Evolutionary conservation across 1,139 yeast genomes (phyloP).

Genomic region (Geotrichum siamense): DNA sequence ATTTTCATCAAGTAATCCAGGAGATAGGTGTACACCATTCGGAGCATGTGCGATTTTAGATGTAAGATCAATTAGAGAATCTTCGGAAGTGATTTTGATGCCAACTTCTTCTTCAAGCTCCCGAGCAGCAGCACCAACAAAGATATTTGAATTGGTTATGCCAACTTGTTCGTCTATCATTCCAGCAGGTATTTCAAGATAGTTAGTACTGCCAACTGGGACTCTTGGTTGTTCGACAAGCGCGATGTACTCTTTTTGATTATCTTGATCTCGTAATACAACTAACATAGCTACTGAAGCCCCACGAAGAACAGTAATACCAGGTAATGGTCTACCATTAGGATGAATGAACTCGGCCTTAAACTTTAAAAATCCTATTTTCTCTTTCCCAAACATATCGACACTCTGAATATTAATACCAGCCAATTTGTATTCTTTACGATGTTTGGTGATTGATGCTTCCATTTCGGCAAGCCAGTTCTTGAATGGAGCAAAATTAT

Average conservation of each 20-base stretch:
- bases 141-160: conserved; percentile 8
- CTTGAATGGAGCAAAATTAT: conserved; percentile 20
- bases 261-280: conserved; percentile 12
- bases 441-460: not conserved
- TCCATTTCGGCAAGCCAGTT: conserved; percentile 20
- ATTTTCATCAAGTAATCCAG: conserved; percentile 24
- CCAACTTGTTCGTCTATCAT: conserved; percentile 24
- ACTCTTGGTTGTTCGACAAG: conserved; percentile 26
- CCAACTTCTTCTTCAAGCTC: conserved; percentile 28
- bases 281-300: conserved; percentile 26
- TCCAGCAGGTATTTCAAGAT: conserved; percentile 28
- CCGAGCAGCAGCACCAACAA: conserved; percentile 25
- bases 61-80: conserved; percentile 23
- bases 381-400: conserved; percentile 21
- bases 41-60: conserved; percentile 14
- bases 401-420: conserved; percentile 24
- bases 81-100: conserved; percentile 17
- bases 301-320: conserved; percentile 26
- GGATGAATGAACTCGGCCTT: conserved; percentile 23
- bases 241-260: conserved; percentile 14
- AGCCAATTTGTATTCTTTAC: conserved; percentile 11
- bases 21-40: conserved; percentile 17
- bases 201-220: conserved; percentile 21
- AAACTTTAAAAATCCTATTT: conserved; percentile 26
- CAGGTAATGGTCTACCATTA: conserved; percentile 24